Percentiles rank a stretch among this genome's conserved stretches.
Conservation (phyloP, 371 early-diverging fungal species). For the Lichtheimia corymbifera region DNA sequence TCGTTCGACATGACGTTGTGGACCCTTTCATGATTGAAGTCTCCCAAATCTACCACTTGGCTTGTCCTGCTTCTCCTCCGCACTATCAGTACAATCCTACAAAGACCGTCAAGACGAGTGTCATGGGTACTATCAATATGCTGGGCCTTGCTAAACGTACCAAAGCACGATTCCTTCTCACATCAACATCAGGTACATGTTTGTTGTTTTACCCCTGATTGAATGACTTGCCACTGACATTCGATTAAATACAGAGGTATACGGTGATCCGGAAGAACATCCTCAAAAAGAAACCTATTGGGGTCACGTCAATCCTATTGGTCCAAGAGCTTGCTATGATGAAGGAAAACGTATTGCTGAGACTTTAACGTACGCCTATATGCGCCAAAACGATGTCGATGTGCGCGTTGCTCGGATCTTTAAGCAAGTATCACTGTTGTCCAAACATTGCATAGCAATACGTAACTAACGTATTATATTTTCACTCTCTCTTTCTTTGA, state of each 20-base stretch:
- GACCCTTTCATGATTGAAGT: constrained; percentile 86
- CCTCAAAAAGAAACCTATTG: constrained; percentile 88
- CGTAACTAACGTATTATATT: constrained; percentile 3
- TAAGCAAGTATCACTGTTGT: constrained; percentile 50
- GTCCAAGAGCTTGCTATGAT: constrained; percentile 89
- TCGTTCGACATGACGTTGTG: constrained; percentile 84
- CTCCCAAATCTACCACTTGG: constrained; percentile 84
- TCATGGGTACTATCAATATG: constrained; percentile 91
- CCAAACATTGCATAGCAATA: not conserved
- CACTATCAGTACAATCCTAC: constrained; percentile 91
- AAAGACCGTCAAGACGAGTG: constrained; percentile 86
- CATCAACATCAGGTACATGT: constrained; percentile 78
- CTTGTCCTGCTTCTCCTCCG: constrained; percentile 89
- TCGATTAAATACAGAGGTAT: constrained; percentile 69
- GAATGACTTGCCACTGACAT: not conserved
- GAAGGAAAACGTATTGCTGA: constrained; percentile 92
- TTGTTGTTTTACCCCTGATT: constrained; percentile 1
- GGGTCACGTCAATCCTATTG: constrained; percentile 87
- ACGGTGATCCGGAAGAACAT: constrained; percentile 89
- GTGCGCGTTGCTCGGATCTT: constrained; percentile 87
- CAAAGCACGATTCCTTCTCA: constrained; percentile 79
- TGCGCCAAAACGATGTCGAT: constrained; percentile 78
- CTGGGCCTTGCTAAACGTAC: constrained; percentile 84
- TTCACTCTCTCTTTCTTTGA: not conserved
- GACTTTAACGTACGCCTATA: constrained; percentile 83